Conservation (phyloP, 164 flowering plant genomes). For the Umbellularia californica region DNA sequence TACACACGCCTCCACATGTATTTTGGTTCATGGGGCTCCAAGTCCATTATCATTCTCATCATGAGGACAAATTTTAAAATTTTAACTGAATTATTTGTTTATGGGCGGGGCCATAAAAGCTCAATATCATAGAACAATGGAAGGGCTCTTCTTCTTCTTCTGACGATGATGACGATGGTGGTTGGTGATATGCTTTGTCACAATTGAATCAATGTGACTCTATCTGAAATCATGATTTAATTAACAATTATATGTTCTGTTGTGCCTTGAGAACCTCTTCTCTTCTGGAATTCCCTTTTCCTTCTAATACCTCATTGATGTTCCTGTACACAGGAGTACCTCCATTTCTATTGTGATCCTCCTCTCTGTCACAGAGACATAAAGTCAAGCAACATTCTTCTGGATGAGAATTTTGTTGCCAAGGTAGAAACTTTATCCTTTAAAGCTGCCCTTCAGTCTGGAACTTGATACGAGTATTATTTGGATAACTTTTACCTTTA, state of each 20-base stretch:
- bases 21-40: no score
- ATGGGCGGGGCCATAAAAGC: no score
- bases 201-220: no score
- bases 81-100: background rate
- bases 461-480: background rate
- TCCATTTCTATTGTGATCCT: constrained; percentile 96
- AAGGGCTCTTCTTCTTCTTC: background rate
- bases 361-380: constrained; percentile 98
- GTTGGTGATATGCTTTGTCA: no score
- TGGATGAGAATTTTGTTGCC: constrained; percentile 82
- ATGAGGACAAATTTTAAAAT: no score
- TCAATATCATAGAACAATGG: background rate
- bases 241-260: no score
- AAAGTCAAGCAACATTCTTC: constrained; percentile 91
- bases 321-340: constrained; percentile 73
- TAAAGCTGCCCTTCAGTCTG: background rate
- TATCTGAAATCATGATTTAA: no score
- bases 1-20: background rate
- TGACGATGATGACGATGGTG: no score
- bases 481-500: background rate
- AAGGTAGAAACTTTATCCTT: constrained; percentile 50
- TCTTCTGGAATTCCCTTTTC: background rate
- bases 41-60: no score
- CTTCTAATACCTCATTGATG: constrained; percentile 3
- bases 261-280: no score